Conservation (phyloP, 202 grass and related monocot species). For the Zoysia matrella region DNA sequence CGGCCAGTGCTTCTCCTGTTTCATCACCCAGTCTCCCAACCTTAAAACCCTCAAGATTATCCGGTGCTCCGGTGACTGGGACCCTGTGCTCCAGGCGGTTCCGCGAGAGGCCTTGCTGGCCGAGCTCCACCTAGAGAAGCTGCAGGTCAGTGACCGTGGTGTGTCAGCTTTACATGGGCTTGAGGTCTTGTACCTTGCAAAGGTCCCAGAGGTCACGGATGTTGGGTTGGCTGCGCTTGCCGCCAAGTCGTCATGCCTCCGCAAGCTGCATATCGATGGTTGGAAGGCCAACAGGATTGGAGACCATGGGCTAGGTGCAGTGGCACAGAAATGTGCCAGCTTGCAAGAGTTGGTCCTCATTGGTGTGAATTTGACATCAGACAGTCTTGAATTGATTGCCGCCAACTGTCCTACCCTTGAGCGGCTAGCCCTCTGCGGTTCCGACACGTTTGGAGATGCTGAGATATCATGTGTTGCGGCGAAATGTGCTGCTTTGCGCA, state of each 20-base stretch:
- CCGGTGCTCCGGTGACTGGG: conserved; percentile 83
- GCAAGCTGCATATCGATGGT: conserved; percentile 91
- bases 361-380: conserved; percentile 77
- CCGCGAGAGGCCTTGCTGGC: conserved; percentile 43
- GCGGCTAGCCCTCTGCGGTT: conserved; percentile 77
- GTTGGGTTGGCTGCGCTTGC: conserved; percentile 52
- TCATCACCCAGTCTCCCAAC: conserved; percentile 72
- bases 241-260: conserved; percentile 54
- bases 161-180: conserved; percentile 56
- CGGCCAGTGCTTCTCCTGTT: conserved; percentile 79
- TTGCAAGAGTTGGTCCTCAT: conserved; percentile 93
- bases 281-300: conserved; percentile 94
- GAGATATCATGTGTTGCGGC: conserved; percentile 79
- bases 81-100: conserved; percentile 65
- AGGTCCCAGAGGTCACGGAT: conserved; percentile 83
- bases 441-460: conserved; percentile 78
- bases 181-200: conserved; percentile 82
- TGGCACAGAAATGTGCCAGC: conserved; percentile 61
- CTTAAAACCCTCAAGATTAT: conserved; percentile 83
- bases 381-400: conserved; percentile 73
- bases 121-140: conserved; percentile 91
- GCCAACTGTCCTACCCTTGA: conserved; percentile 76
- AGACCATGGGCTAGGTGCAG: conserved; percentile 60
- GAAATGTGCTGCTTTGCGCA: conserved; percentile 77
- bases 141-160: conserved; percentile 86